Base-by-base conservation (phyloP, 345 rosid genomes). In the Syzygium oleosum region DNA sequence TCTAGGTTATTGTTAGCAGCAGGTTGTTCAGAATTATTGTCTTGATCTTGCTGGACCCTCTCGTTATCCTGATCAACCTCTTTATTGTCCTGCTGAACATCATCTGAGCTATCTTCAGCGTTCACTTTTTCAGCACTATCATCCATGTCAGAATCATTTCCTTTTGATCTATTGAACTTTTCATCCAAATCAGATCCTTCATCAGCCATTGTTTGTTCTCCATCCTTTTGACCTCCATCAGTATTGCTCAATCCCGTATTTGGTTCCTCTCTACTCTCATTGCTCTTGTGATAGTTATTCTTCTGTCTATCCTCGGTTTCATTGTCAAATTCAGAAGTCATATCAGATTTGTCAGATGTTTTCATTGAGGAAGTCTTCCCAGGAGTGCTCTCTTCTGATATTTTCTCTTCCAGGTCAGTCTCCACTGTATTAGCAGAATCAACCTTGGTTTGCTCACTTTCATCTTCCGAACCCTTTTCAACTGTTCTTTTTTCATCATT, bases 61-160 rank as follows among this genome's bases (percentile, higher is more conserved):
- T 86, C 61, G 8, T 6, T 21, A 86, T 46, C 34, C 25, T 43
- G 84, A 34, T 41, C 51, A 17, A 43, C 52, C 13, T 34, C 91
- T 78, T 58, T 91, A 84, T 54, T 87, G 58, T 83, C 88, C 85
- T 86, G 84, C 43, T 86, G 87, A 51, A 31, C 41, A 46, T 79
- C 87, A 87, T 87, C 86, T 58, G 86, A 84, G 87, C 87, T 88
- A 87, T 87, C 92, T 65, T 61, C 88, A 46, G 87, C 38, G 6
- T 90, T 92, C 78, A 89, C 38, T 87, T 91, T 91, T 85, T 89
- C 92, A 77, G 88, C 92, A 27, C 87, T 88, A 79, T 58, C 90
- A 85, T 86, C 90, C 2, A 88, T 89, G 87, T 85, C 93, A 68
- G 87, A 89, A 85, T 89, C 88, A 13, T 85, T 90, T 83, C 91